These are phyloP conservation scores for Cordyceps cateniannulata DNA, from an alignment of 2,329 filamentous ascomycete genomes.

Conservation along the genomic window DNA sequence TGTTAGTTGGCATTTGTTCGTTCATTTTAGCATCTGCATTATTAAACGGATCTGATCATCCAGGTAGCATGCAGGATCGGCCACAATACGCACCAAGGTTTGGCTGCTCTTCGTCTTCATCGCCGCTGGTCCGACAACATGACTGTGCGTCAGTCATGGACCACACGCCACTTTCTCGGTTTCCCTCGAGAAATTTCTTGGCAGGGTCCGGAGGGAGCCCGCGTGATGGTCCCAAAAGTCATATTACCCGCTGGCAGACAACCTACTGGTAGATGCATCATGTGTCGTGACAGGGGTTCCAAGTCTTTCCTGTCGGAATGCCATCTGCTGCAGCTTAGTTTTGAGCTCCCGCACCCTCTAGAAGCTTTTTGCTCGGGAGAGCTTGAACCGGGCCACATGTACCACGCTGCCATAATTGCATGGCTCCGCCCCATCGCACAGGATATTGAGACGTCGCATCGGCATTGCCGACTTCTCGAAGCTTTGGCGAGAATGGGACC, in stretches of 20 bases:
- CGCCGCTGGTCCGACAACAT: not conserved
- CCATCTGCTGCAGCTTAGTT: not conserved
- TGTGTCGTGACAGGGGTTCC: not conserved
- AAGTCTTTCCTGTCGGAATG: not conserved
- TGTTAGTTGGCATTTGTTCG: not conserved
- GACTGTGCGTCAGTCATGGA: not conserved
- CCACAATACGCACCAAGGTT: not conserved
- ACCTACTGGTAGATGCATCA: not conserved
- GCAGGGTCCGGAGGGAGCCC: not conserved
- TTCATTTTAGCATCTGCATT: not conserved
- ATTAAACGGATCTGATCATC: not conserved
- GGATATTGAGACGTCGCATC: conserved; percentile 2
- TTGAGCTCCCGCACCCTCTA: not conserved
- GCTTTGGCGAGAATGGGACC: not conserved
- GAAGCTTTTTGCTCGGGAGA: not conserved
- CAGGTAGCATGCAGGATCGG: not conserved
- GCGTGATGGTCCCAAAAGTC: not conserved
- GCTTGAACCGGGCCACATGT: not conserved
- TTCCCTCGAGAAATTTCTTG: not conserved
- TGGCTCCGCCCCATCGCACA: not conserved
- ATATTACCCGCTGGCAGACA: not conserved
- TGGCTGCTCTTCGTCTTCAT: not conserved
- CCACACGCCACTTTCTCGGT: not conserved
- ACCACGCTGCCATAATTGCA: not conserved
- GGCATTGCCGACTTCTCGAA: conserved; percentile 8